Conservation (phyloP, 345 rosid species). For the Mercurialis annua region DNA sequence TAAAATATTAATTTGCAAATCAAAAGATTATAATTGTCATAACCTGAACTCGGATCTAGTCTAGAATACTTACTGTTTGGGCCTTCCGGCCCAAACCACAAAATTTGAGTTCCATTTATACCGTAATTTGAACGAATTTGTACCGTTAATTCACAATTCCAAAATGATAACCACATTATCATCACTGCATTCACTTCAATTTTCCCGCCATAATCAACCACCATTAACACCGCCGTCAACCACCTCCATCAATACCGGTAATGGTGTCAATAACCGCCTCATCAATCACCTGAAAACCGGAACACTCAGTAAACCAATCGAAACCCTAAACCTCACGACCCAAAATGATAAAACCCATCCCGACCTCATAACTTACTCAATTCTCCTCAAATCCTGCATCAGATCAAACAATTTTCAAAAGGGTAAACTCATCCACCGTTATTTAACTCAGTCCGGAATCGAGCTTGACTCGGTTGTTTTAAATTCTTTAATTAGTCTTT, state of each 20-base stretch:
- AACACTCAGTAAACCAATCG: conserved; percentile 51
- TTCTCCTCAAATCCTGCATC: conserved; percentile 75
- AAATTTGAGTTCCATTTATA: too few relatives aligned
- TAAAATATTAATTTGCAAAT: too few relatives aligned
- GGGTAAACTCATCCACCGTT: conserved; percentile 53
- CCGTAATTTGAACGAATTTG: too few relatives aligned
- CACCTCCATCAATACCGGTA: conserved; percentile 10
- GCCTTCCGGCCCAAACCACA: too few relatives aligned
- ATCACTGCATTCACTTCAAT: too few relatives aligned
- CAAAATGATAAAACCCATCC: conserved; percentile 36
- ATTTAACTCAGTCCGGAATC: conserved; percentile 36
- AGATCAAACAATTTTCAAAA: conserved; percentile 50
- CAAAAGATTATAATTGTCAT: too few relatives aligned
- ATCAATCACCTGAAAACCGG: conserved; percentile 52
- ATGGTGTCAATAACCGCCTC: conserved; percentile 28
- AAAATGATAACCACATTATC: too few relatives aligned
- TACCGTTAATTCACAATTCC: too few relatives aligned
- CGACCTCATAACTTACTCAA: conserved; percentile 53
- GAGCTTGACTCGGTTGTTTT: conserved; percentile 53
- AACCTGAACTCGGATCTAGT: too few relatives aligned
- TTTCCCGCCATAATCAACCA: conserved; percentile 28
- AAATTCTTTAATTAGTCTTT: conserved; percentile 69
- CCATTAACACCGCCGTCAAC: conserved; percentile 14
- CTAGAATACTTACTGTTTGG: too few relatives aligned
- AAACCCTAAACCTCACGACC: conserved; percentile 46